Base-by-base conservation (phyloP, 1,139 yeast genomes). In the Diutina pseudorugosa region DNA sequence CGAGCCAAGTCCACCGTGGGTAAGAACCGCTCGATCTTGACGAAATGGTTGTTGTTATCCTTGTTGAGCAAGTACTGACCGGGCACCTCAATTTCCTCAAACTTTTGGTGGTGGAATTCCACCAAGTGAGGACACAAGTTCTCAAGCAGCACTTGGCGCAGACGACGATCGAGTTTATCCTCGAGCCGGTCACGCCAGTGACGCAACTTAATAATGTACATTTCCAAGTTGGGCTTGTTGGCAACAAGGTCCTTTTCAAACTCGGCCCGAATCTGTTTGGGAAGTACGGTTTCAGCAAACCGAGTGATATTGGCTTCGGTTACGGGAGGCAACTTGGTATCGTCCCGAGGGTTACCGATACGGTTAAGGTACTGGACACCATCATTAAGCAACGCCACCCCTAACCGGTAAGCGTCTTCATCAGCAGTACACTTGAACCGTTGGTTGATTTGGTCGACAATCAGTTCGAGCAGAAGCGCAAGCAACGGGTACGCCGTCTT, bases 41-140 rank as follows among this genome's bases (percentile, higher is more conserved):
- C 79, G 65, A 94, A 94, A 65, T 91, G 96, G 48, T 80, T 73
- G 65, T 90, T 93, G 64, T 76, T 85, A 61, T 91, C 98, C 63
- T 84, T 85, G 65, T 85, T 84, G 66, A 83, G 69, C 61, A 91
- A 73, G 63, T 93, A 93, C 64, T 94, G 99, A 1, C 99, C 98
- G 0, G 98, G 98, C 54, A 94, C 84, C 65, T 94, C 98, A 56
- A 94, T 89, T 53, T 94, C 98, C 66, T 94, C 99, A 65, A 93
- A 94, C 69, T 90, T 91, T 65, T 93, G 98, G 65, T 93, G 96
- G 65, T 94, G 98, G 79, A 94, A 93, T 65, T 91, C 97, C 65
- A 95, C 86, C 65, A 94, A 75, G 60, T 91, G 98, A 27, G 98
- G 97, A 63, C 97, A 90, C 57, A 93, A 75, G 55, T 90, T 84